Base-by-base conservation (phyloP, 768 basidiomycete species). In the Agaricus sinodeliciosus region DNA sequence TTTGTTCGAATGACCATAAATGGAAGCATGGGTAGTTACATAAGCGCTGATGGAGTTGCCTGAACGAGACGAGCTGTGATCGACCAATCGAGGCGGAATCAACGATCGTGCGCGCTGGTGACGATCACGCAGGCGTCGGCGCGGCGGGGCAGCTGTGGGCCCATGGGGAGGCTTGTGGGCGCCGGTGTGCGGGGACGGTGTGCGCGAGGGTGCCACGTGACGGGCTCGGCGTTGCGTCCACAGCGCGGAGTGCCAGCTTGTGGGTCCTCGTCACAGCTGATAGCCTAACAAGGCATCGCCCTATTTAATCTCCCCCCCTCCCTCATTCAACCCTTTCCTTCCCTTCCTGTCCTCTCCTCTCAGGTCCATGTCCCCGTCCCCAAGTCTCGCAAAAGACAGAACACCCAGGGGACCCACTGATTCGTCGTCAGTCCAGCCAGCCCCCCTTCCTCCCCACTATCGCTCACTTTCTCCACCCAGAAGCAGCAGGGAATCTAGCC, bases 401-500 rank as follows among this genome's bases (percentile, higher is more conserved):
- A 45, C 46, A 39, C 52, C 52, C 45, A 48, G 40, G 40, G 52
- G 25, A 31, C 28, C 52, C 26, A 59, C 59, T n/a, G 62, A 64
- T 55, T 65, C 63, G 4, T 72, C 70, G 73, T 73, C 55, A 57
- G 72, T 62, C 35, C 42, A 26, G 48, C 28, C 48, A 34, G 41
- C 37, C 45, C 40, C 25, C 8, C 26, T 18, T 44, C 28, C 26
- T 7, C 15, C 19, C 41, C 25, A 34, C 49, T 16, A 42, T 28
- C n/a, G 1, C 11, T 59, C 9, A 53, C 39, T 4, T 15, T 36
- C 31, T 31, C 45, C 25, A 47, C 45, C 48, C 63, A 83, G 80
- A 57, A 83, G 78, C 62, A 82, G 81, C 61, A 69, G 78, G 47
- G 80, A 80, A 56, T 77, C 78, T 18, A 81, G 81, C 36, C 78